Conservation (phyloP, 164 flowering plant genomes). For the Vitis amurensis region DNA sequence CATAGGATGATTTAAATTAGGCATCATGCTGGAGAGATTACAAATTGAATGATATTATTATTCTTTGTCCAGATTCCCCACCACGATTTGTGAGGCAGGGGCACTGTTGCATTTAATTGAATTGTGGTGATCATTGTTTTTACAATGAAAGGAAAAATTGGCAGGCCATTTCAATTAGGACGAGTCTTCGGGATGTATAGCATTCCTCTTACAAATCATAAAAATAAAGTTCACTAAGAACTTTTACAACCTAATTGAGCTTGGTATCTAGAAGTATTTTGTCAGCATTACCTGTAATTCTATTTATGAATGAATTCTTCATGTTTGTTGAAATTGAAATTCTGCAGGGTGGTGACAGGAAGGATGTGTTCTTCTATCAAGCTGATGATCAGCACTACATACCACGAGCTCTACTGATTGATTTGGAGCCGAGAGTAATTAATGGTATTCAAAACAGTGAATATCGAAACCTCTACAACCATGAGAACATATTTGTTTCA, state of each 20-base stretch:
- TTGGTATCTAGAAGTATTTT: background rate
- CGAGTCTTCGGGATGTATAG: background rate
- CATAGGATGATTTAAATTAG: too few relatives aligned
- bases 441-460: slow-evolving; percentile 97
- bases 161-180: background rate
- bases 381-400: slow-evolving; percentile 99
- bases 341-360: slow-evolving; percentile 95
- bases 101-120: background rate
- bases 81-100: background rate
- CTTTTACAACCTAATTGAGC: background rate
- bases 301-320: background rate
- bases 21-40: background rate
- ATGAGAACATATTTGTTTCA: slow-evolving; percentile 86
- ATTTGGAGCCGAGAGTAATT: slow-evolving; percentile 96
- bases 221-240: background rate
- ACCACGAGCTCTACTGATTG: slow-evolving; percentile 90
- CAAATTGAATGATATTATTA: background rate
- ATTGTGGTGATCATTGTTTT: background rate
- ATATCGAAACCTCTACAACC: slow-evolving; percentile 92
- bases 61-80: background rate
- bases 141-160: background rate
- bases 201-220: background rate
- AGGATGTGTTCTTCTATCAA: slow-evolving; percentile 99
- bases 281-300: too few relatives aligned
- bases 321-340: slow-evolving; percentile 4